Percentiles rank a stretch among this genome's conserved stretches.
These are phyloP conservation scores for Fusarium sp. DNA, from an alignment of 2,329 filamentous ascomycete species.

Conservation along the genomic window DNA sequence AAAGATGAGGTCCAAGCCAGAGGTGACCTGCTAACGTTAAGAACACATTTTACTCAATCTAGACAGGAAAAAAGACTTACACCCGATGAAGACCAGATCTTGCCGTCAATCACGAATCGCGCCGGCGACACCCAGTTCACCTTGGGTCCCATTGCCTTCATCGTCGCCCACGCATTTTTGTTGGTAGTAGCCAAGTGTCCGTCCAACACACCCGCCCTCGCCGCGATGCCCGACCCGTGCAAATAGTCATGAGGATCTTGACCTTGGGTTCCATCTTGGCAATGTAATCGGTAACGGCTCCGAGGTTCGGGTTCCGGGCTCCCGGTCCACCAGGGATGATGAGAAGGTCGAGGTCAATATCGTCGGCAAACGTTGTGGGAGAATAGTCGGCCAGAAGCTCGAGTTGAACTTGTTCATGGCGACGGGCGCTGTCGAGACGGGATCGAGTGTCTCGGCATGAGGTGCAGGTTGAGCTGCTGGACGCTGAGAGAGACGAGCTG, in stretches of 20 bases:
- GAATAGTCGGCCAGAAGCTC: constrained; percentile 51
- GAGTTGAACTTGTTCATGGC: constrained; percentile 50
- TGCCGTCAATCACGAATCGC: constrained; percentile 74
- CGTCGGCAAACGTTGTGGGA: constrained; percentile 62
- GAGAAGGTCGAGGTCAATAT: constrained; percentile 67
- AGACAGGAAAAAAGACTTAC: constrained; percentile 43
- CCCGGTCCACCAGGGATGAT: constrained; percentile 75
- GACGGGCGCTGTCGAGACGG: constrained; percentile 52
- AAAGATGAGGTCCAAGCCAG: constrained; percentile 53
- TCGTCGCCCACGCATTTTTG: constrained; percentile 66
- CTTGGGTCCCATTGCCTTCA: constrained; percentile 59
- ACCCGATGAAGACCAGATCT: constrained; percentile 75
- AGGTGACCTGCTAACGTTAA: constrained; percentile 45
- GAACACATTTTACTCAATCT: background rate
- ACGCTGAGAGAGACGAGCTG: constrained; percentile 52
- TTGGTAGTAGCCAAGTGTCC: constrained; percentile 74
- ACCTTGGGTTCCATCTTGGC: constrained; percentile 58
- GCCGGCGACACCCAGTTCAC: constrained; percentile 72
- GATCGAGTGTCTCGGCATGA: constrained; percentile 57
- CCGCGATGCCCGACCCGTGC: constrained; percentile 71
- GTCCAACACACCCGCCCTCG: constrained; percentile 70
- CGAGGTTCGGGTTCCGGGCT: constrained; percentile 51
- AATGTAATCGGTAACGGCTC: constrained; percentile 52
- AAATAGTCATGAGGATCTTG: constrained; percentile 72
- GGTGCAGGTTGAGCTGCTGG: constrained; percentile 53